Evolutionary conservation across 225 moss, liverwort and hornwort species (phyloP).

Genomic region (Thuidium tamariscinum): DNA sequence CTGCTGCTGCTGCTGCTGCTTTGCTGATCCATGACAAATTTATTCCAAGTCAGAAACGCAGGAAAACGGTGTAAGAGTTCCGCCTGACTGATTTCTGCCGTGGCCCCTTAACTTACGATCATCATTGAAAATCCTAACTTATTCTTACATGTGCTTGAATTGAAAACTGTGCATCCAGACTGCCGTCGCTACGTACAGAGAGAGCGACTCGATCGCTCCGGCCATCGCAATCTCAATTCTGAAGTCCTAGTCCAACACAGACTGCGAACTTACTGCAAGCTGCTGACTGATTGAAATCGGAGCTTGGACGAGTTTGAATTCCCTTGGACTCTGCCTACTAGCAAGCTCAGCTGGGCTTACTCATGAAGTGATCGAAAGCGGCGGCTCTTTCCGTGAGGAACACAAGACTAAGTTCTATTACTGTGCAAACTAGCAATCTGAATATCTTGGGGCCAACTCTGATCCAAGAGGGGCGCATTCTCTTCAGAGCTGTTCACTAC

Average conservation of each 20-base stretch:
- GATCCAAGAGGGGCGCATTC: not conserved
- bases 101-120: not conserved
- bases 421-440: not conserved
- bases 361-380: too few relatives aligned
- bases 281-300: not conserved
- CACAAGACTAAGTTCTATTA: not conserved
- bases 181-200: too few relatives aligned
- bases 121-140: not conserved
- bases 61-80: not conserved
- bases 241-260: not conserved
- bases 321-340: not conserved
- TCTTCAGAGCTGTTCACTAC: not conserved
- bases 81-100: not conserved
- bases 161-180: not conserved
- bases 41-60: not conserved
- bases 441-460: not conserved
- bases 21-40: constrained; percentile 2
- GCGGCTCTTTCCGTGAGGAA: not conserved
- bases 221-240: not conserved
- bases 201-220: not conserved
- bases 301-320: not conserved
- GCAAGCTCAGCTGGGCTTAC: not conserved
- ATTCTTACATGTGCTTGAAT: not conserved
- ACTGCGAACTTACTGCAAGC: not conserved
- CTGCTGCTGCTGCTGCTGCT: not conserved